Evolutionary conservation across 1,284 basidiomycete species (phyloP), one percentile per base, ranked within the genome.

Genomic region (Bjerkandera adusta): DNA sequence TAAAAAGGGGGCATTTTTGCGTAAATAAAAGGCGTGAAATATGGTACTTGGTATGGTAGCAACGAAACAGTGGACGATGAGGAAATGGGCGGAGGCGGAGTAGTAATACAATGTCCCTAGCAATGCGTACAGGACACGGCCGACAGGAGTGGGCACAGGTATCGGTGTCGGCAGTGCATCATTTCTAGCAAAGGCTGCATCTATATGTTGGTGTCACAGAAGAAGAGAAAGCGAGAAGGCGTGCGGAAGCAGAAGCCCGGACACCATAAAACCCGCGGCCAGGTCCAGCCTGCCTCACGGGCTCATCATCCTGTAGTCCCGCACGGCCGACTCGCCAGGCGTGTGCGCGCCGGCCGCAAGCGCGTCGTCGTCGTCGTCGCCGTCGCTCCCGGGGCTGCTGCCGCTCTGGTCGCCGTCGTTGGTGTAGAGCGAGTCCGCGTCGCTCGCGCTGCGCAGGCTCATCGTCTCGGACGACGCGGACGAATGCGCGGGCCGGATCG

Each of bases 401-500:
- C n/a, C n/a, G 22, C 37, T 34, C 36, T 43, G 38, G 32, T 58
- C 57, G 11, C 48, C 54, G 29, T 62, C 63, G 22, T 65, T 52
- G 20, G 58, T 57, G 39, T 56, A 58, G 25, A 58, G 54, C 7
- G 60, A 62, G 44, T 63, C 63, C 1, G 58, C 51, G 49, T 64
- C 65, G 53, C 60, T 62, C 13, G 63, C 57, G 39, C 64, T 66
- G 40, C 62, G 64, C 27, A 68, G 49, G 45, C 67, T 69, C 57
- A 63, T 66, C 30, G 68, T 68, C 53, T 68, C 67, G 37, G 66
- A 68, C 5, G 61, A 64, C 11, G 60, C 61, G 25, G 62, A 64
- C 6, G 69, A 69, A 37, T 68, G 61, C n/a, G 62, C 54, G 5
- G 79, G 77, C 22, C 83, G 73, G 45, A 88, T 85, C 16, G 85